Conservation (phyloP, 1,284 basidiomycete species). For the Puccinia triticina region DNA sequence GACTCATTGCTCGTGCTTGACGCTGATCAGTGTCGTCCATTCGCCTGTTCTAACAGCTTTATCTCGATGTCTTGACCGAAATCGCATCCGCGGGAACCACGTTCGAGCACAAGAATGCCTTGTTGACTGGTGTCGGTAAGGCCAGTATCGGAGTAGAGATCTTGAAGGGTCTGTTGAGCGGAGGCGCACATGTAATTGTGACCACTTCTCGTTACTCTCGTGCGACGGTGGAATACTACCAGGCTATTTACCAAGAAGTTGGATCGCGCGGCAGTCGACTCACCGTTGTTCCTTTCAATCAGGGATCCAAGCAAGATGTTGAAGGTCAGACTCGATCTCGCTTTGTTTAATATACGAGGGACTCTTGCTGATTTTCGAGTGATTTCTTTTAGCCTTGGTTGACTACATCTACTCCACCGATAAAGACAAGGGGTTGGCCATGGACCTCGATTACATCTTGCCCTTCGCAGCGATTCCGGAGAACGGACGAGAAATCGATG, state of each 20-base stretch:
- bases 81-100: constrained; percentile 97
- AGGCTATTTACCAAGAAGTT: constrained; percentile 92
- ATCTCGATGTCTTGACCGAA: constrained; percentile 93
- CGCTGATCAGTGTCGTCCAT: neutral
- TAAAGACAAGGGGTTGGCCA: constrained; percentile 66
- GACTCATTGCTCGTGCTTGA: constrained; percentile 67
- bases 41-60: constrained; percentile 54
- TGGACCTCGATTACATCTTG: constrained; percentile 97
- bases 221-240: constrained; percentile 95
- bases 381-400: constrained; percentile 69
- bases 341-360: neutral
- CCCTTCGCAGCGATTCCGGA: constrained; percentile 98
- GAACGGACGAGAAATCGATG: constrained; percentile 96
- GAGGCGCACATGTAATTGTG: constrained; percentile 93
- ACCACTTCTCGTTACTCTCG: constrained; percentile 95
- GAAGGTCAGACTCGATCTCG: constrained; percentile 63
- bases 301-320: constrained; percentile 95
- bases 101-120: constrained; percentile 97
- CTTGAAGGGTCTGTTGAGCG: constrained; percentile 91
- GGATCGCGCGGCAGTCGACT: constrained; percentile 92
- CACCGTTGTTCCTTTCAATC: constrained; percentile 98
- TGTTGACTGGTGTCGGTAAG: constrained; percentile 95
- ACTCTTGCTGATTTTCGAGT: neutral
- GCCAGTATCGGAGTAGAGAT: constrained; percentile 97
- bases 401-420: constrained; percentile 93